A percentile compares a stretch with the other conserved stretches of the same genome.
phyloP scores from a whole-genome alignment of 2,329 filamentous ascomycete species.

The Fusarium nurragi region DNA sequence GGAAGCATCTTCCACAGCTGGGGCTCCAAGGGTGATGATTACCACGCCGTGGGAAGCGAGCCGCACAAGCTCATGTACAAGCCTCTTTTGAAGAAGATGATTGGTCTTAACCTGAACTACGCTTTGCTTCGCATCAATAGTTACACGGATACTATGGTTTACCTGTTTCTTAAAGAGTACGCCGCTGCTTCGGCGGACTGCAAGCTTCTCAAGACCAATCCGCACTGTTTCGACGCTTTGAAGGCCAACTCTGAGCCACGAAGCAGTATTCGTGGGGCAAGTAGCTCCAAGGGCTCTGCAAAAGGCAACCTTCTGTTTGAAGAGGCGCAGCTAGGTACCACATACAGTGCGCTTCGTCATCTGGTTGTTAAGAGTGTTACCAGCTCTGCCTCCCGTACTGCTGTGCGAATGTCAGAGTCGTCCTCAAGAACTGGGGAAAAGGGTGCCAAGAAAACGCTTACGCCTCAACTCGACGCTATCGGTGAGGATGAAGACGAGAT shows the following conservation, averaged over 20 bases:
- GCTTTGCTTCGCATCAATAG: slow-evolving; percentile 13
- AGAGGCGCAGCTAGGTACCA: slow-evolving; percentile 12
- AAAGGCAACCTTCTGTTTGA: slow-evolving; percentile 15
- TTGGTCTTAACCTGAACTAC: slow-evolving; percentile 19
- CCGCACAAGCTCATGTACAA: slow-evolving; percentile 12
- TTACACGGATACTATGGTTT: slow-evolving; percentile 3
- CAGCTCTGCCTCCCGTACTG: slow-evolving; percentile 19
- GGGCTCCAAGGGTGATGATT: background rate
- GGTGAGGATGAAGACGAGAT: slow-evolving; percentile 21
- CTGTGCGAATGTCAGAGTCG: slow-evolving; percentile 20
- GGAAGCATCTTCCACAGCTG: slow-evolving; percentile 8
- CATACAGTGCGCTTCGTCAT: slow-evolving; percentile 8
- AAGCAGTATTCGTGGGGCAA: background rate
- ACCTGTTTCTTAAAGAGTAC: slow-evolving; percentile 10
- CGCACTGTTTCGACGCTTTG: background rate
- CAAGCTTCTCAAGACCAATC: slow-evolving; percentile 7
- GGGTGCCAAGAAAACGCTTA: background rate
- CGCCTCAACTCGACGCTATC: slow-evolving; percentile 11
- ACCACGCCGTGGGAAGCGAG: slow-evolving; percentile 1
- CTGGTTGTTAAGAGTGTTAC: slow-evolving; percentile 24
- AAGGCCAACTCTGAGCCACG: background rate
- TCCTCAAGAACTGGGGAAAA: slow-evolving; percentile 13
- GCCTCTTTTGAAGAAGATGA: slow-evolving; percentile 22
- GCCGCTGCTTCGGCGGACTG: slow-evolving; percentile 6
- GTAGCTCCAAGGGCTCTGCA: slow-evolving; percentile 2